Evolutionary conservation across 148 eudicot species (phyloP).

Genomic region (Diospyros lotus): DNA sequence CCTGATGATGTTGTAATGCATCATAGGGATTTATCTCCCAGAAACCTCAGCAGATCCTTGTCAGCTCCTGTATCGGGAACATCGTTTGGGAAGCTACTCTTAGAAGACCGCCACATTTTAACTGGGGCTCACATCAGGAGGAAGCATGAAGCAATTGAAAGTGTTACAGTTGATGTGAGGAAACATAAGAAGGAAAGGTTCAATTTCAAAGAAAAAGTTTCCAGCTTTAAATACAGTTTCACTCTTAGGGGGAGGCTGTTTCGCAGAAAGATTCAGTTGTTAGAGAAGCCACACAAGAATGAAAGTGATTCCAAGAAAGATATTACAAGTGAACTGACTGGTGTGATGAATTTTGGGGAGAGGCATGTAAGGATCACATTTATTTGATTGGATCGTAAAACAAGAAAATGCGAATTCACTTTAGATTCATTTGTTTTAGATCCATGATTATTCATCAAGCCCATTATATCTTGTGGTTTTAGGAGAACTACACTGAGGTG

Average conservation of each 20-base stretch:
- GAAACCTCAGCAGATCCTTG: constrained; percentile 76
- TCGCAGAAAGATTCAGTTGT: constrained; percentile 58
- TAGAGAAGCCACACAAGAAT: constrained; percentile 35
- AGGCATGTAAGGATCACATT: constrained; percentile 52
- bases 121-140: constrained; percentile 82
- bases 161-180: constrained; percentile 31
- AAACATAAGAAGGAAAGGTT: constrained; percentile 62
- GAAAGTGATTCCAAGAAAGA: constrained; percentile 41
- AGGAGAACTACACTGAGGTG: constrained; percentile 93
- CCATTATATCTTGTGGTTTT: constrained; percentile 14
- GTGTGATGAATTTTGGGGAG: constrained; percentile 43
- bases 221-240: constrained; percentile 60
- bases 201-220: constrained; percentile 63
- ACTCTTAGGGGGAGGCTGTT: constrained; percentile 67
- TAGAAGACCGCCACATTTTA: constrained; percentile 76
- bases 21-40: constrained; percentile 54
- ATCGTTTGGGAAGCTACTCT: constrained; percentile 88
- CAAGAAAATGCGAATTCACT: not conserved
- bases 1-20: constrained; percentile 22
- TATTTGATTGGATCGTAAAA: not conserved
- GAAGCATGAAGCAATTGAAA: constrained; percentile 69
- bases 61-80: constrained; percentile 89
- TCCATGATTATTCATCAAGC: not conserved
- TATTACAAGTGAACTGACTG: constrained; percentile 46
- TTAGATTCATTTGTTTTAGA: not conserved